Percentiles rank a stretch among this genome's conserved stretches.
phyloP scores from a whole-genome alignment of 306 rosid genomes.

The Medicago arabica region DNA sequence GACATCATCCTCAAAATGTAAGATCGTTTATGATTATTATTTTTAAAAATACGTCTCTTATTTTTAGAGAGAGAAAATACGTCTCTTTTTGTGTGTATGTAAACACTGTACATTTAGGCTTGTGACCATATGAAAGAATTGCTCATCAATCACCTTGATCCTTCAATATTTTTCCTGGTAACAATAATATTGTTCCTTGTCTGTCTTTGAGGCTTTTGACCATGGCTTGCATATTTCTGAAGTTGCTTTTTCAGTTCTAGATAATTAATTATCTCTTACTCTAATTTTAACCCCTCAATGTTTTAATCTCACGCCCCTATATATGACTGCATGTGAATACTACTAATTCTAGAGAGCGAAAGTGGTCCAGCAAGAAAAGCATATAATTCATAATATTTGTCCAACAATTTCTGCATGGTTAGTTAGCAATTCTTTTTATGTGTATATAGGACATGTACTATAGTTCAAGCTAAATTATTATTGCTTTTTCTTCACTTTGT shows the following conservation, averaged over 20 bases:
- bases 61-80: too few species aligned
- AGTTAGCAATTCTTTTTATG: conserved; percentile 14
- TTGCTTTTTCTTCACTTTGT: conserved; percentile 15
- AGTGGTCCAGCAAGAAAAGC: conserved; percentile 39
- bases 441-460: conserved; percentile 11
- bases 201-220: not conserved
- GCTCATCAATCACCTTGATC: too few species aligned
- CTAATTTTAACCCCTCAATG: conserved; percentile 17
- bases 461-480: not conserved
- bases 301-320: conserved; percentile 28
- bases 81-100: too few species aligned
- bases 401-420: not conserved
- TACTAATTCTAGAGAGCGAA: conserved; percentile 27
- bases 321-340: conserved; percentile 32
- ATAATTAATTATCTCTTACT: not conserved
- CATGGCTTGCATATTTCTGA: not conserved
- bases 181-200: not conserved
- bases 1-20: too few species aligned
- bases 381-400: not conserved
- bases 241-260: not conserved
- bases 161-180: not conserved
- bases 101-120: too few species aligned
- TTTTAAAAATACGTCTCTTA: too few species aligned
- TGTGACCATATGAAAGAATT: too few species aligned
- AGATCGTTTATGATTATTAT: too few species aligned